phyloP scores from a whole-genome alignment of 495 filamentous ascomycete species.

The Neurospora sp. region DNA sequence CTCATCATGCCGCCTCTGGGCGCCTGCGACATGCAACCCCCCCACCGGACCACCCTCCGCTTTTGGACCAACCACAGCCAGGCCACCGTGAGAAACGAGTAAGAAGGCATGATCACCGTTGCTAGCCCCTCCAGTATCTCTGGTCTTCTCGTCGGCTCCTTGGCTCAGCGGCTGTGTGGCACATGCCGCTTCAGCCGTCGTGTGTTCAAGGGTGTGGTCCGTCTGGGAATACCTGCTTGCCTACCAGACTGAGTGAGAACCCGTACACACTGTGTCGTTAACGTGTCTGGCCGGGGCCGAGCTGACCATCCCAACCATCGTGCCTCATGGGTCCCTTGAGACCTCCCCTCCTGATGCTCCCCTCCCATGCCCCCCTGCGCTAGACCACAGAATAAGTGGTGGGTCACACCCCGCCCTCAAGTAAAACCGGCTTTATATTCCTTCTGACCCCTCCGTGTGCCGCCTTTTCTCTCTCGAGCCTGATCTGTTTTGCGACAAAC shows the following conservation, averaged over 20 bases:
- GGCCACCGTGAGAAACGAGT: conserved; percentile 17
- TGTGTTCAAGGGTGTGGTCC: not conserved
- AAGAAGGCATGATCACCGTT: conserved; percentile 3
- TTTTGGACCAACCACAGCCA: conserved; percentile 19
- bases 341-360: not conserved
- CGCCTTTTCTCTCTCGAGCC: conserved; percentile 2
- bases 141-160: conserved; percentile 1
- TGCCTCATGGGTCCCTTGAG: not conserved
- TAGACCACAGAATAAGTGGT: conserved; percentile 23
- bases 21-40: not conserved
- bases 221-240: not conserved
- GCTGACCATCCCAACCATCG: not conserved
- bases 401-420: conserved; percentile 24
- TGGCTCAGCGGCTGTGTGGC: conserved; percentile 1
- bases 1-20: conserved; percentile 15
- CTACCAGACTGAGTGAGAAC: not conserved
- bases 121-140: not conserved
- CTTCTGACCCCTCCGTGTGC: conserved; percentile 23
- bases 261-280: not conserved
- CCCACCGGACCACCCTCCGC: conserved; percentile 2
- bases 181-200: conserved; percentile 8
- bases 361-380: conserved; percentile 1
- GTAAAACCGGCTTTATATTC: conserved; percentile 17
- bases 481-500: not conserved
- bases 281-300: not conserved